A percentile compares a stretch with the other conserved stretches of the same genome.
phyloP scores from a whole-genome alignment of 2,329 filamentous ascomycete species.

The Xylariaceae sp. region DNA sequence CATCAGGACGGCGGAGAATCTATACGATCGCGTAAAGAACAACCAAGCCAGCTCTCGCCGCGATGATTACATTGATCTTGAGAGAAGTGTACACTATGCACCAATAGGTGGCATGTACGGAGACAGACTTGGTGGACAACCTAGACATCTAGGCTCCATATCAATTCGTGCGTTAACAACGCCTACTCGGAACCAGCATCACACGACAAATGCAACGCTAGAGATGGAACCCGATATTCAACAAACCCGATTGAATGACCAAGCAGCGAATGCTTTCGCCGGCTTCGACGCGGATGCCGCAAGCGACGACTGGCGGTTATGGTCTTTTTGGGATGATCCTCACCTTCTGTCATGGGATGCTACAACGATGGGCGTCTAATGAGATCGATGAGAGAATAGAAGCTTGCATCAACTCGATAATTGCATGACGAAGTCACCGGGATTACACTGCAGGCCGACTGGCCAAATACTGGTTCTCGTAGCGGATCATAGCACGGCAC shows the following conservation, averaged over 20 bases:
- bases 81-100: constrained; percentile 13
- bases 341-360: constrained; percentile 15
- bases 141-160: not conserved
- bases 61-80: constrained; percentile 11
- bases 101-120: constrained; percentile 9
- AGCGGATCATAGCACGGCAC: not conserved
- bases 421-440: not conserved
- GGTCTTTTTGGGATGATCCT: constrained; percentile 18
- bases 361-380: constrained; percentile 11
- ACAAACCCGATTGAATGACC: not conserved
- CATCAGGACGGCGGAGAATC: constrained; percentile 6
- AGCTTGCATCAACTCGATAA: not conserved
- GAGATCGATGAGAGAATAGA: not conserved
- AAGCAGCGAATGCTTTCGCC: constrained; percentile 4
- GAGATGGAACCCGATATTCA: not conserved
- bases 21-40: constrained; percentile 11
- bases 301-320: constrained; percentile 14
- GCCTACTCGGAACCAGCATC: not conserved
- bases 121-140: constrained; percentile 1
- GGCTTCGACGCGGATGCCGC: constrained; percentile 5
- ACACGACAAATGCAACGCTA: not conserved
- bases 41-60: constrained; percentile 7
- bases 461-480: constrained; percentile 1
- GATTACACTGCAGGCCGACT: not conserved
- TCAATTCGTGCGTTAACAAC: not conserved